A percentile compares a stretch with the other conserved stretches of the same genome.
These are phyloP conservation scores for Vachellia collinsii DNA, from an alignment of 306 rosid species.

Conservation along the genomic window DNA sequence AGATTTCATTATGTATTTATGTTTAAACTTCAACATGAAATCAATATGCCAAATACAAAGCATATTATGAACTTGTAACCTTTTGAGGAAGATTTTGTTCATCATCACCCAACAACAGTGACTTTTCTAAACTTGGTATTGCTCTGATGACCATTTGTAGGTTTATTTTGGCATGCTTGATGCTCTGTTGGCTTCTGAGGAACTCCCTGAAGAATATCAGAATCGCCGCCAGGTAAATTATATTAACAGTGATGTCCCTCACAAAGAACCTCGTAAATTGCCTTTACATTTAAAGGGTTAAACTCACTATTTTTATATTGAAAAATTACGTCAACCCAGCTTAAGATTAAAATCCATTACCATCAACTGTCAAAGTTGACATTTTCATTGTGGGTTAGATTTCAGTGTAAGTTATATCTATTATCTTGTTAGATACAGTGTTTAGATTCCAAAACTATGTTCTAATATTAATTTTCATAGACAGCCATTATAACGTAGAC, in stretches of 20 bases:
- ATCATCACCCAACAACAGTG: neutral
- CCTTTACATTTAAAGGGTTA: neutral
- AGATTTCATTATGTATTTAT: slow-evolving; percentile 8
- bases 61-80: neutral
- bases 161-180: slow-evolving; percentile 65
- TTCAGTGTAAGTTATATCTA: neutral
- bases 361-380: neutral
- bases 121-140: neutral
- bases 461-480: neutral
- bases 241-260: neutral
- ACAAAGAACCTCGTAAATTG: neutral
- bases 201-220: slow-evolving; percentile 56
- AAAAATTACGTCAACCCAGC: neutral
- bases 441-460: neutral
- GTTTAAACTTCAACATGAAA: neutral
- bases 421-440: neutral
- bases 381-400: neutral
- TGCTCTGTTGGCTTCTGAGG: slow-evolving; percentile 55
- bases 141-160: slow-evolving; percentile 33
- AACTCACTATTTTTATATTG: neutral
- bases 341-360: neutral
- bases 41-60: neutral
- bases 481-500: neutral
- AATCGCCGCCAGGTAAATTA: slow-evolving; percentile 47
- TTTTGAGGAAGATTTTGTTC: slow-evolving; percentile 2